Conservation (phyloP, 1,284 basidiomycete genomes). For the Apiotrichum laibachii region DNA sequence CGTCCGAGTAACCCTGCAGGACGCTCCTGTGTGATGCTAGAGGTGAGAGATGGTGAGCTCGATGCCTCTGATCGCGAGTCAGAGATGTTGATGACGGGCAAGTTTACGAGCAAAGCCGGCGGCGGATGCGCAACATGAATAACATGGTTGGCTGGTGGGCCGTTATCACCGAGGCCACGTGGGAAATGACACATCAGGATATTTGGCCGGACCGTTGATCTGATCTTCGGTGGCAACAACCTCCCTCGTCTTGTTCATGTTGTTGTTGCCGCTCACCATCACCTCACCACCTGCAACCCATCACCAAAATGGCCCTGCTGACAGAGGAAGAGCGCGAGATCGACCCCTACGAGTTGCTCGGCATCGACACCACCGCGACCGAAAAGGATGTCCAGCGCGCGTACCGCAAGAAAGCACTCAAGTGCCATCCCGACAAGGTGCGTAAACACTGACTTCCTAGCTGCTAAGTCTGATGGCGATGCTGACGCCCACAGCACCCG, state of each 20-base stretch:
- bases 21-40: too few relatives aligned
- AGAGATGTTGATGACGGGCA: neutral
- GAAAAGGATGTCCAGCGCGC: constrained; percentile 80
- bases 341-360: constrained; percentile 75
- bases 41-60: neutral
- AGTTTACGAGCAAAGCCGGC: neutral
- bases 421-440: constrained; percentile 83
- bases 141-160: neutral
- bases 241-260: neutral
- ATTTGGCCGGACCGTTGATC: too few relatives aligned
- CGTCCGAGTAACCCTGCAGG: too few relatives aligned
- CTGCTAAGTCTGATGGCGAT: neutral
- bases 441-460: constrained; percentile 38
- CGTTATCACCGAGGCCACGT: neutral
- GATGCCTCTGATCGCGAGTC: neutral
- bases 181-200: neutral
- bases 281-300: neutral
- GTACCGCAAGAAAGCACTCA: constrained; percentile 75
- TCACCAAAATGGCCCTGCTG: constrained; percentile 32
- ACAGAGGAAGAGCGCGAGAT: constrained; percentile 50
- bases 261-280: neutral
- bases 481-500: constrained; percentile 19
- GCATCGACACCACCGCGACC: constrained; percentile 64
- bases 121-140: neutral
- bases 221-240: neutral